Conservation (phyloP, 2,329 filamentous ascomycete species). For the Claviceps purpurea region DNA sequence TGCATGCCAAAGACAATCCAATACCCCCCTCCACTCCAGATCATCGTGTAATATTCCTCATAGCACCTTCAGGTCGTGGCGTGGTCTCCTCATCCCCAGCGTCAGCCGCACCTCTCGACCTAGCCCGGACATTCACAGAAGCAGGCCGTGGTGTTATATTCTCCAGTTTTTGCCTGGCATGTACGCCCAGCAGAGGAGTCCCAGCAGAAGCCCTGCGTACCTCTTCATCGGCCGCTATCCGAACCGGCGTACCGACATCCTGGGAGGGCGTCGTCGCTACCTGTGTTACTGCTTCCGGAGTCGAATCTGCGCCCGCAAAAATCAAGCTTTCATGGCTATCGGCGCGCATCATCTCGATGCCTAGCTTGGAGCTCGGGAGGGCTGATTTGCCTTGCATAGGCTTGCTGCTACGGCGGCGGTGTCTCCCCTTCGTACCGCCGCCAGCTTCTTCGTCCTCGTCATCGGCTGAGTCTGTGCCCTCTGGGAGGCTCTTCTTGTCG, state of each 20-base stretch:
- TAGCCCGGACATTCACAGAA: constrained; percentile 2
- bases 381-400: constrained; percentile 32
- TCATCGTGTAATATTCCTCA: too few relatives aligned
- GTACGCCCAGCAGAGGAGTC: constrained; percentile 9
- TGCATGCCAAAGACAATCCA: too few relatives aligned
- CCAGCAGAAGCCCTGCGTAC: background rate
- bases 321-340: constrained; percentile 79
- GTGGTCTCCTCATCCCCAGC: constrained; percentile 24
- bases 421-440: constrained; percentile 29
- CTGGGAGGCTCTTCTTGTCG: constrained; percentile 55
- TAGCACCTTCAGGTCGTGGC: constrained; percentile 19
- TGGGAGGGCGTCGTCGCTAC: constrained; percentile 34
- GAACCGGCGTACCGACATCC: constrained; percentile 21
- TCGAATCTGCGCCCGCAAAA: constrained; percentile 33
- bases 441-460: constrained; percentile 87
- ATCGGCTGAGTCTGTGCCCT: constrained; percentile 76
- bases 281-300: constrained; percentile 38
- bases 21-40: too few relatives aligned
- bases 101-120: background rate
- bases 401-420: constrained; percentile 33
- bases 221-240: constrained; percentile 9
- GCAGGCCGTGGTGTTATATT: constrained; percentile 23
- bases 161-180: background rate
- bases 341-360: constrained; percentile 95
- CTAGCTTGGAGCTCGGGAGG: constrained; percentile 73